phyloP scores from a whole-genome alignment of 352 stramenopile species.

The Globisporangium acanthophoron region DNA sequence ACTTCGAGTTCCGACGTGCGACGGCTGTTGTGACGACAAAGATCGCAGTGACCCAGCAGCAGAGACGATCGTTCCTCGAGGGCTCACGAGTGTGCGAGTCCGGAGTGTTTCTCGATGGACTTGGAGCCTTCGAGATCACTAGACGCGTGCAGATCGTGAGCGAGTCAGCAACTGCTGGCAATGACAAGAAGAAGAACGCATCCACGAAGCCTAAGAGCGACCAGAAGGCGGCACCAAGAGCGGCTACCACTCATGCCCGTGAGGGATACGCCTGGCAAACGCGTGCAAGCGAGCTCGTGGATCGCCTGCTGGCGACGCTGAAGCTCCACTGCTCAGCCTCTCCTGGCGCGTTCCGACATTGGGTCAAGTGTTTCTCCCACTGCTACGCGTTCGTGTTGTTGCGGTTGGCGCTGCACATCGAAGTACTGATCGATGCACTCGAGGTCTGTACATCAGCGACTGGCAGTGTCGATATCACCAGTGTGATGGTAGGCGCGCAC shows the following conservation, averaged over 20 bases:
- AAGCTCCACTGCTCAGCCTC: not conserved
- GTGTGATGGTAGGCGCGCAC: not conserved
- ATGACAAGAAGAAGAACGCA: not conserved
- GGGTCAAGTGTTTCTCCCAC: slow-evolving; percentile 11
- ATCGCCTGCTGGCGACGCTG: not conserved
- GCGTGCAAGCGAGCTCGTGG: not conserved
- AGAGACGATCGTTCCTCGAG: slow-evolving; percentile 25
- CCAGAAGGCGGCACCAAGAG: not conserved
- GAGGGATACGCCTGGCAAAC: no score
- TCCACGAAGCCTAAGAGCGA: not conserved
- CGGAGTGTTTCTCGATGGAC: slow-evolving; percentile 24
- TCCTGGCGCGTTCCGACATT: slow-evolving; percentile 1
- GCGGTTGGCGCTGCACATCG: slow-evolving; percentile 10
- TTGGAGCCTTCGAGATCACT: slow-evolving; percentile 21
- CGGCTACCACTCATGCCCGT: not conserved
- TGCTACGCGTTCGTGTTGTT: slow-evolving; percentile 21
- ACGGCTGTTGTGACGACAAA: not conserved
- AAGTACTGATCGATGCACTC: slow-evolving; percentile 10
- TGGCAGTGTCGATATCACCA: not conserved
- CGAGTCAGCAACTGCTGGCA: not conserved
- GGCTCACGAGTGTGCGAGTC: slow-evolving; percentile 15
- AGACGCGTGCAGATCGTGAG: not conserved
- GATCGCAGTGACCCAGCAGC: not conserved
- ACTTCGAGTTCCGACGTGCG: slow-evolving; percentile 16
- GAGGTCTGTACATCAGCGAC: not conserved